Percentiles rank a stretch among this genome's conserved stretches.
Conservation (phyloP, 345 rosid genomes). For the Ceriops zippeliana region DNA sequence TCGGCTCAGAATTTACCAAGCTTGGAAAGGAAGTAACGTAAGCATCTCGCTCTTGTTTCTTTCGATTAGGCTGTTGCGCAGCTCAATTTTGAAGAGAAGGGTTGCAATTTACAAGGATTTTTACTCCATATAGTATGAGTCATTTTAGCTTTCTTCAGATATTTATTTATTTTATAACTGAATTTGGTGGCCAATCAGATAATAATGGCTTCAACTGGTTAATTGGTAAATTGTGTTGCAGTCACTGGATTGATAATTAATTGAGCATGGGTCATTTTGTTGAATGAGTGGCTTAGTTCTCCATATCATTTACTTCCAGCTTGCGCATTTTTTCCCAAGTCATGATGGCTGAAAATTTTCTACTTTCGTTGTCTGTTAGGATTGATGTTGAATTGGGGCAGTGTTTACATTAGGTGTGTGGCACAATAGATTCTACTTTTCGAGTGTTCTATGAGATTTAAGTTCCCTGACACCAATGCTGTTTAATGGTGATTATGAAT, state of each 20-base stretch:
- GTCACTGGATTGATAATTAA: background rate
- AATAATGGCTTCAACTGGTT: background rate
- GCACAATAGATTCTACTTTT: no score
- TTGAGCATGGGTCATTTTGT: background rate
- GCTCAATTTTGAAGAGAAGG: background rate
- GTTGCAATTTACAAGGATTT: no score
- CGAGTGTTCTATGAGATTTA: background rate
- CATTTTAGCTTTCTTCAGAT: background rate
- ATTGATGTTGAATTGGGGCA: no score
- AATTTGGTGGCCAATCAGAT: background rate
- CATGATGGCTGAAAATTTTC: no score
- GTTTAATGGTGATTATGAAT: background rate
- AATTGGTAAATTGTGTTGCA: constrained; percentile 1
- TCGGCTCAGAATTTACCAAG: constrained; percentile 67
- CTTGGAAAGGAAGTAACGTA: constrained; percentile 96
- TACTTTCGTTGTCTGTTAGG: no score
- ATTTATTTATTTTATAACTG: background rate
- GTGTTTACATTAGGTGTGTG: no score
- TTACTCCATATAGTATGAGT: background rate
- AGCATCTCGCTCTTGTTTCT: constrained; percentile 24
- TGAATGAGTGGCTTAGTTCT: no score
- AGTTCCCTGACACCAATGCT: background rate
- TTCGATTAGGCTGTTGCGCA: background rate
- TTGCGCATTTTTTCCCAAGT: background rate
- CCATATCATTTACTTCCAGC: background rate